Evolutionary conservation across 2,329 filamentous ascomycete genomes (phyloP), one percentile per base, ranked within the genome.

Genomic region (Colletotrichum scovillei): DNA sequence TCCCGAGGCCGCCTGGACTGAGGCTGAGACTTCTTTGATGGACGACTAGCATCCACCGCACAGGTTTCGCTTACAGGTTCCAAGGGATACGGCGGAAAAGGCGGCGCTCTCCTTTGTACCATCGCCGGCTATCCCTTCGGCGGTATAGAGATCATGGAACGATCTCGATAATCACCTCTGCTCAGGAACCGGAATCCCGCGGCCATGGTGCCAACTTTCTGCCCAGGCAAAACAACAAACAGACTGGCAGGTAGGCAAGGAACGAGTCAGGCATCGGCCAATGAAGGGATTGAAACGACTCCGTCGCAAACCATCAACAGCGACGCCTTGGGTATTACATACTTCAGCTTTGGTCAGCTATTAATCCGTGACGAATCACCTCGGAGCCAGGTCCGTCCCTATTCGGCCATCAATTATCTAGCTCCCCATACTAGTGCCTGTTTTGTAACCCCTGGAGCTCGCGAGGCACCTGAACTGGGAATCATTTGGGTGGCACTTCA

Each of bases 371-470:
- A 56, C 60, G 32, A 60, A 73, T 70, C 62, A 62, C 11, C 35
- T 52, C 71, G 71, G 71, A 73, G 67, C 67, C 60, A 73, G 60
- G 60, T 70, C 71, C 71, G 71, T 70, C 60, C 60, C 67, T 19
- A 70, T 73, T 70, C 56, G 70, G 70, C 55, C 55, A 67, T 57
- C 46, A 49, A 49, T 56, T 57, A 60, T 65, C 67, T 62, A 70
- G 67, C 62, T 60, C 32, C 19, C 26, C 22, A 26, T 35, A 19
- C 70, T 73, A 70, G 56, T 57, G 67, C 67, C 60, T 42, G 26
- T 70, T 73, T 70, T 28, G 59, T 73, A 64, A 56, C 70, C 70
- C 70, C 67, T 70, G 67, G 26, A 67, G 63, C 62, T 62, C 55
- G 55, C 70, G 35, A 65, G 59, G 38, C 70, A 46, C 60, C 70